These are phyloP conservation scores for Hibiscus mutabilis DNA, from an alignment of 345 rosid genomes.

Conservation along the genomic window DNA sequence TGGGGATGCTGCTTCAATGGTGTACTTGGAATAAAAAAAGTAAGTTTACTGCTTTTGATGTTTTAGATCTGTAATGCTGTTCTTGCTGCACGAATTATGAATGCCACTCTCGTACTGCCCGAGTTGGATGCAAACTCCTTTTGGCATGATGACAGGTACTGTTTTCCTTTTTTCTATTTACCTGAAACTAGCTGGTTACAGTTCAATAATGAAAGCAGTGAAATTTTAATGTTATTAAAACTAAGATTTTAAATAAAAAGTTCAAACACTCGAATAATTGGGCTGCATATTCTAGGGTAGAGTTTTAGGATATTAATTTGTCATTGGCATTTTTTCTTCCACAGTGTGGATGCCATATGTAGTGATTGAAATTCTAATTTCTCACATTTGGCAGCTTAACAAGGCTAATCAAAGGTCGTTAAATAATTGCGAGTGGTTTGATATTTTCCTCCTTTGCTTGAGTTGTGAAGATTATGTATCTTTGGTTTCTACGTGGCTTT, in stretches of 20 bases:
- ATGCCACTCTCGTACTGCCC: conserved; percentile 94
- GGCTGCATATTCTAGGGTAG: neutral
- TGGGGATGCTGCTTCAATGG: neutral
- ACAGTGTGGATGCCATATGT: neutral
- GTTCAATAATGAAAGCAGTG: neutral
- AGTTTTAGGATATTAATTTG: neutral
- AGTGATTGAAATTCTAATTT: neutral
- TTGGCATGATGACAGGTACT: conserved; percentile 97
- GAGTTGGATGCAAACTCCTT: conserved; percentile 97
- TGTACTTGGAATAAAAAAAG: neutral
- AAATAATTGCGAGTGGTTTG: neutral
- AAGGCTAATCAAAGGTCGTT: neutral
- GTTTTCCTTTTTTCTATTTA: neutral
- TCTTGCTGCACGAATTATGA: conserved; percentile 99
- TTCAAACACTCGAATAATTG: neutral
- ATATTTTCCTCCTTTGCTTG: neutral
- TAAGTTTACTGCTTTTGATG: conserved; percentile 12
- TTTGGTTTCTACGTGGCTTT: neutral
- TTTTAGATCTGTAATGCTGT: conserved; percentile 95
- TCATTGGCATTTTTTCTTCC: neutral
- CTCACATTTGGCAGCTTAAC: neutral
- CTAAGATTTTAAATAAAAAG: neutral
- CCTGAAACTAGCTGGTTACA: neutral
- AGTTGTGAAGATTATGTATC: neutral
- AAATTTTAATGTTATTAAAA: neutral